Percentiles rank a stretch among this genome's conserved stretches.
Conservation (phyloP, 208 protist species). For the Porcisia hertigi region DNA sequence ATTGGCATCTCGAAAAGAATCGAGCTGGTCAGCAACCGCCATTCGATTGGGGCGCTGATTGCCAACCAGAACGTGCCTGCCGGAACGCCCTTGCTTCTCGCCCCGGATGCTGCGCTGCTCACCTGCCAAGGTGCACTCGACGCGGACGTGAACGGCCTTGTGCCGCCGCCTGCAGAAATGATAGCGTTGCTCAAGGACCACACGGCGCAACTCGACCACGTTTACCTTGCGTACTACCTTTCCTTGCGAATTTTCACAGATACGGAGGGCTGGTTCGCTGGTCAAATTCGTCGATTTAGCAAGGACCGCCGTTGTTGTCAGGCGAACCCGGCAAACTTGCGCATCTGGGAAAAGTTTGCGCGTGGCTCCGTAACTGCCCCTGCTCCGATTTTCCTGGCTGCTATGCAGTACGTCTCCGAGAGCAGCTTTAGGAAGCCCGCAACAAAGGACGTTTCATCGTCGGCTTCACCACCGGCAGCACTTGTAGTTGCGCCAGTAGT, state of each 20-base stretch:
- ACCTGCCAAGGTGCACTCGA: slow-evolving; percentile 31
- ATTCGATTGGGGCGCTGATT: neutral
- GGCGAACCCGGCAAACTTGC: neutral
- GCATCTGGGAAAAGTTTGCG: slow-evolving; percentile 17
- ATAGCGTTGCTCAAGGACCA: slow-evolving; percentile 22
- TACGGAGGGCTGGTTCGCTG: slow-evolving; percentile 24
- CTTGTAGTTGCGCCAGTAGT: slow-evolving; percentile 18
- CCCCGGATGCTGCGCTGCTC: slow-evolving; percentile 33
- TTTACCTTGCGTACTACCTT: slow-evolving; percentile 38
- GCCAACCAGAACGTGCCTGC: slow-evolving; percentile 5
- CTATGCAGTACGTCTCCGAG: slow-evolving; percentile 26
- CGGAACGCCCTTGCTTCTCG: slow-evolving; percentile 18
- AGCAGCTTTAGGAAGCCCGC: slow-evolving; percentile 23
- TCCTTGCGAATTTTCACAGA: slow-evolving; percentile 22
- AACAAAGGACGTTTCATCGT: neutral
- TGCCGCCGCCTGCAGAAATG: slow-evolving; percentile 39
- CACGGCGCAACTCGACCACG: slow-evolving; percentile 9
- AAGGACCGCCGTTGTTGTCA: neutral
- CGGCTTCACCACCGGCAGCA: neutral
- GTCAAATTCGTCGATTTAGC: slow-evolving; percentile 10
- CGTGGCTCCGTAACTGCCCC: slow-evolving; percentile 33
- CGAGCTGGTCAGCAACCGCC: neutral
- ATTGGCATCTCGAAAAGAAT: slow-evolving; percentile 32
- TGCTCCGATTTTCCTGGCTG: slow-evolving; percentile 21
- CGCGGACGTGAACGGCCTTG: slow-evolving; percentile 34